A percentile compares a stretch with the other conserved stretches of the same genome.
Conservation (phyloP, 108 stramenopile species). For the Hondaea fermentalgiana region DNA sequence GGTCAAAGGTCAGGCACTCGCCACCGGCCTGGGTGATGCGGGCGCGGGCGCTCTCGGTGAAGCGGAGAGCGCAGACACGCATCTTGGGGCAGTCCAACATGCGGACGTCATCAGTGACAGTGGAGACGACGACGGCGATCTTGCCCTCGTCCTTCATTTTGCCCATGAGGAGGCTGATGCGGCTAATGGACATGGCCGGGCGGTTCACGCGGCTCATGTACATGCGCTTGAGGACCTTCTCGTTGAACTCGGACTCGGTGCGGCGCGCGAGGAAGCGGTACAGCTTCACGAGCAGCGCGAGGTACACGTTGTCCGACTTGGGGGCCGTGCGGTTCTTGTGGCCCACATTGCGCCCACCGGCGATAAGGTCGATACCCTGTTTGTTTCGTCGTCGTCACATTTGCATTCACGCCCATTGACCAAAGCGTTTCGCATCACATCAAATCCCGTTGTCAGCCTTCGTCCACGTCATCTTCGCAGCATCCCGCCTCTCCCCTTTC, state of each 20-base stretch:
- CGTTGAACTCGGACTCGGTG: conserved; percentile 91
- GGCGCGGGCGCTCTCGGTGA: conserved; percentile 94
- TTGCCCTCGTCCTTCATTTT: conserved; percentile 76
- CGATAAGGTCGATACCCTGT: conserved; percentile 94
- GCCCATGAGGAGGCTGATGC: conserved; percentile 87
- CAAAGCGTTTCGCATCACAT: too few species aligned
- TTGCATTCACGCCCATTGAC: too few species aligned
- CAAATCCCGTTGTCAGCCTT: too few species aligned
- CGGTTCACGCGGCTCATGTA: conserved; percentile 96
- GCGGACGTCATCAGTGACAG: conserved; percentile 97
- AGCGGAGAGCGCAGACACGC: conserved; percentile 87
- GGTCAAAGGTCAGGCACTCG: conserved; percentile 97
- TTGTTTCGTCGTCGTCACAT: too few species aligned
- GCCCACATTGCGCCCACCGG: conserved; percentile 94
- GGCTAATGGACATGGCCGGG: conserved; percentile 85
- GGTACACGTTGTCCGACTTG: conserved; percentile 94
- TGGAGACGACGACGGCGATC: conserved; percentile 91
- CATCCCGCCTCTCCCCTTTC: too few species aligned
- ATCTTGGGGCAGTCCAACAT: conserved; percentile 87
- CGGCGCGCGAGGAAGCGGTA: conserved; percentile 95
- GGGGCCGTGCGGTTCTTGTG: conserved; percentile 91
- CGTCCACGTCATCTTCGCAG: too few species aligned
- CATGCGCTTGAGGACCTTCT: conserved; percentile 87
- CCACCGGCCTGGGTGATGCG: conserved; percentile 95
- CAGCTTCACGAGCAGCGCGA: conserved; percentile 92